phyloP scores from a whole-genome alignment of 2,329 filamentous ascomycete genomes.

The Diplodia scrobiculata region DNA sequence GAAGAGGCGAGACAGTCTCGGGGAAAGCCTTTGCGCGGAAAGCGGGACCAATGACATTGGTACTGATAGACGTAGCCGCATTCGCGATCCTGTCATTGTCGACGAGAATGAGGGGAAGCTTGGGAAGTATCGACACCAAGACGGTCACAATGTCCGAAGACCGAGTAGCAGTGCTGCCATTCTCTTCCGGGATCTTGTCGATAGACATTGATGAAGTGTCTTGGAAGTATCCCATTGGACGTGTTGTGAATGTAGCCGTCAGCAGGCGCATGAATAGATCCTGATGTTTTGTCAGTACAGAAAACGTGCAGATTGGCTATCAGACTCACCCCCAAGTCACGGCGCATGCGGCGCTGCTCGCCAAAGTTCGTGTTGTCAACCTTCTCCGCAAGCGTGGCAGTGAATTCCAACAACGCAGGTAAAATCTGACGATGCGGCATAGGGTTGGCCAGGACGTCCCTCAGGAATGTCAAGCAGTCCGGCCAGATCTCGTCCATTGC shows the following conservation, averaged over 20 bases:
- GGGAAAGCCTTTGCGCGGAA: conserved; percentile 86
- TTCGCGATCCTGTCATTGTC: conserved; percentile 80
- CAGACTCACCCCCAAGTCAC: conserved; percentile 77
- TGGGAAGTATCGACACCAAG: conserved; percentile 75
- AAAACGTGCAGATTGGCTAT: neutral
- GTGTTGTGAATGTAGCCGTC: conserved; percentile 90
- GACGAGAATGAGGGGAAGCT: conserved; percentile 77
- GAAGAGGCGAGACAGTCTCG: conserved; percentile 72
- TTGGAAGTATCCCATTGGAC: conserved; percentile 72
- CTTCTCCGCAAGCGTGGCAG: conserved; percentile 87
- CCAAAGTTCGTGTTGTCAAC: conserved; percentile 98
- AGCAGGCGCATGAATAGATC: conserved; percentile 86
- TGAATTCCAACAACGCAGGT: conserved; percentile 82
- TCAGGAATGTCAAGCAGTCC: conserved; percentile 87
- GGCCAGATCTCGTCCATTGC: conserved; percentile 98
- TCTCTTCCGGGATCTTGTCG: conserved; percentile 48
- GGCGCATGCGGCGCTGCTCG: conserved; percentile 87
- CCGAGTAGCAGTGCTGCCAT: conserved; percentile 34
- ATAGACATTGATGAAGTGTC: conserved; percentile 33
- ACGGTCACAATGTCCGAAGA: conserved; percentile 72
- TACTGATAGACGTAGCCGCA: conserved; percentile 77
- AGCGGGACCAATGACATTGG: conserved; percentile 77
- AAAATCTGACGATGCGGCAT: conserved; percentile 92
- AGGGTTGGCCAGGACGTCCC: conserved; percentile 87
- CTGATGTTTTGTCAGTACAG: conserved; percentile 50